Percentiles rank a stretch among this genome's conserved stretches.
Evolutionary conservation across 2,329 filamentous ascomycete species (phyloP).

Genomic region (Ophiostoma triangulosporum): DNA sequence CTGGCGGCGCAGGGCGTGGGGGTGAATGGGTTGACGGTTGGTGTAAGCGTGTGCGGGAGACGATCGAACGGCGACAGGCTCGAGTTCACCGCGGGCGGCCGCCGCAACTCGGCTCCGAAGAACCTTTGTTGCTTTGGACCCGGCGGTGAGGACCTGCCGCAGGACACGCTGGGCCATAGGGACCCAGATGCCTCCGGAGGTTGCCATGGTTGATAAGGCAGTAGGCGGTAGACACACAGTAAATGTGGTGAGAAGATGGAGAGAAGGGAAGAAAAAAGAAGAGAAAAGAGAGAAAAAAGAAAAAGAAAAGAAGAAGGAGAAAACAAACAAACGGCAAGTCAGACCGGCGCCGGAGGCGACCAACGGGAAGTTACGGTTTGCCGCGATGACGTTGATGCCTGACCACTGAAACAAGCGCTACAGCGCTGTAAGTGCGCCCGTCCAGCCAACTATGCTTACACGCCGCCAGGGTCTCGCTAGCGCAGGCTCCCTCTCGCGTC

Average conservation of each 20-base stretch:
- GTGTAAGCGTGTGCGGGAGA: constrained; percentile 13
- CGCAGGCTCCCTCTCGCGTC: constrained; percentile 2
- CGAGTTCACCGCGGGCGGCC: constrained; percentile 27
- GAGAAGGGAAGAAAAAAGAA: not conserved
- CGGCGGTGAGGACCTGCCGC: constrained; percentile 31
- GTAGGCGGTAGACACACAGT: not conserved
- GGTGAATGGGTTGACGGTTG: constrained; percentile 37
- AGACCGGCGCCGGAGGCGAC: constrained; percentile 5
- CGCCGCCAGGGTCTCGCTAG: not conserved
- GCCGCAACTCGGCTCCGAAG: constrained; percentile 36
- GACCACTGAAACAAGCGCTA: not conserved
- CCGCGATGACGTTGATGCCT: constrained; percentile 10
- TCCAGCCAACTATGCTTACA: not conserved
- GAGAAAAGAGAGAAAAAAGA: not conserved
- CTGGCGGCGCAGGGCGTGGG: constrained; percentile 34
- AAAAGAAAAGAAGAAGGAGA: not conserved
- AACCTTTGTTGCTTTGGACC: constrained; percentile 34
- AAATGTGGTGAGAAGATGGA: not conserved
- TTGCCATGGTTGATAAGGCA: constrained; percentile 29
- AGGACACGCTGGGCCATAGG: constrained; percentile 41
- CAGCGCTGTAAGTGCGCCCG: not conserved
- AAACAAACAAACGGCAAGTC: not conserved
- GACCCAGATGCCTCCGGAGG: constrained; percentile 43
- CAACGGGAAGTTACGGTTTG: constrained; percentile 8
- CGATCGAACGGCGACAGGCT: constrained; percentile 31